Base-by-base conservation (phyloP, 768 basidiomycete species). In the Asterophora lycoperdoides region DNA sequence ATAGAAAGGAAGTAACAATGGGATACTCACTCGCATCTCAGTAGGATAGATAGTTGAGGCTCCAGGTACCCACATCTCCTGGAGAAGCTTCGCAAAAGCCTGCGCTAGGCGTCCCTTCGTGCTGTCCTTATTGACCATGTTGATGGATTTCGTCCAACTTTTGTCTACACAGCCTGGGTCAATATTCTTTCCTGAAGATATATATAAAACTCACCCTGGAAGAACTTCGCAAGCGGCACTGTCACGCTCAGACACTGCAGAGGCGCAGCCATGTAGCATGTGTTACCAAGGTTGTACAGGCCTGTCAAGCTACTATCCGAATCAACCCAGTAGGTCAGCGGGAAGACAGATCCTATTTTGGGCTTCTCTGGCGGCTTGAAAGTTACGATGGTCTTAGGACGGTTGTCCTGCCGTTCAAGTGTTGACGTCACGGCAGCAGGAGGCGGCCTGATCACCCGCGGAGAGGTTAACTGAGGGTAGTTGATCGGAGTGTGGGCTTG, bases 201-300 rank as follows among this genome's bases (percentile, higher is more conserved):
- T 8, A 38, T 29, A 10, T 23, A 26, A 42, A 17, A 52, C 80
- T 32, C 62, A 93, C 93, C 87, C 4, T 83, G 85, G 60, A 99
- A 98, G 71, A 94, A 97, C 46, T 84, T 77, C 26, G 93, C 81
- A 65, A 99, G 95, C 0, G 95, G 95, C 6, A 89, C 81, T 0
- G 95, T 96, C 0, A 94, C 94, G 62, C 86, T 93, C 62, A 99
- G 72, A 65, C 96, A 99, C 67, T 99, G 96, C 13, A 99, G 81
- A 5, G 93, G 93, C 26, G 96, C 90, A 64, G 98, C 98, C 93
- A 98, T 98, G 63, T 98, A 99, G 65, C 96, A 99, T 7, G 96
- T 99, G 64, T 97, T 98, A 14, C 89, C 86, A 52, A 98, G 62
- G 64, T 99, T 99, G 78, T 94, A 94, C 62, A 99, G 65, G 3